Percentiles rank a stretch among this genome's conserved stretches.
These are phyloP conservation scores for Metschnikowia lunata DNA, from an alignment of 805 yeast genomes.

Conservation along the genomic window DNA sequence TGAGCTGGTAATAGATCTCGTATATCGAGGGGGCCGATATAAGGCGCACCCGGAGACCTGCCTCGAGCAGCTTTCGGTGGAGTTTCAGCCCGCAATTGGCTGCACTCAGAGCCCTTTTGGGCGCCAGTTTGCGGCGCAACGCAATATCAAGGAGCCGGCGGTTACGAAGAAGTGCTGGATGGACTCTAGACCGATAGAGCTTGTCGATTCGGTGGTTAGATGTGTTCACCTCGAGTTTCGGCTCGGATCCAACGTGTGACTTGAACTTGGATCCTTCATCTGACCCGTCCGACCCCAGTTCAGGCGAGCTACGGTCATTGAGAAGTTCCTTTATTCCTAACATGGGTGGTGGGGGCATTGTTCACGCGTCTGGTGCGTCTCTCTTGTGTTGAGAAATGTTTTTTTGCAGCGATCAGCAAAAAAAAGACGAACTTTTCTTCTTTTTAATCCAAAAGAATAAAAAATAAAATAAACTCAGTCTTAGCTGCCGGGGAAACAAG, in stretches of 20 bases:
- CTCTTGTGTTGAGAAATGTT: neutral
- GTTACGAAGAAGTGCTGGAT: conserved; percentile 12
- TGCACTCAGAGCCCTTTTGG: conserved; percentile 14
- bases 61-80: conserved; percentile 44
- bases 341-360: conserved; percentile 11
- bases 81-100: conserved; percentile 22
- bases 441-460: neutral
- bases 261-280: conserved; percentile 5
- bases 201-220: conserved; percentile 7
- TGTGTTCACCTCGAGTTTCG: conserved; percentile 9
- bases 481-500: neutral
- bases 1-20: conserved; percentile 40
- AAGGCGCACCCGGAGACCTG: conserved; percentile 48
- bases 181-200: conserved; percentile 15
- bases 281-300: conserved; percentile 3
- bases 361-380: neutral
- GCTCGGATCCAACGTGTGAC: conserved; percentile 7
- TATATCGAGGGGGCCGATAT: conserved; percentile 43
- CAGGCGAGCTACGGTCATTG: conserved; percentile 10
- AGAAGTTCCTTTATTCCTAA: conserved; percentile 19
- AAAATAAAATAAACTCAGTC: neutral
- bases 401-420: neutral
- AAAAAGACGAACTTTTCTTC: neutral
- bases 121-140: conserved; percentile 28
- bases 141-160: conserved; percentile 27